These are phyloP conservation scores for Pyrenochaeta sp. DNA, from an alignment of 2,329 filamentous ascomycete genomes.

Conservation along the genomic window DNA sequence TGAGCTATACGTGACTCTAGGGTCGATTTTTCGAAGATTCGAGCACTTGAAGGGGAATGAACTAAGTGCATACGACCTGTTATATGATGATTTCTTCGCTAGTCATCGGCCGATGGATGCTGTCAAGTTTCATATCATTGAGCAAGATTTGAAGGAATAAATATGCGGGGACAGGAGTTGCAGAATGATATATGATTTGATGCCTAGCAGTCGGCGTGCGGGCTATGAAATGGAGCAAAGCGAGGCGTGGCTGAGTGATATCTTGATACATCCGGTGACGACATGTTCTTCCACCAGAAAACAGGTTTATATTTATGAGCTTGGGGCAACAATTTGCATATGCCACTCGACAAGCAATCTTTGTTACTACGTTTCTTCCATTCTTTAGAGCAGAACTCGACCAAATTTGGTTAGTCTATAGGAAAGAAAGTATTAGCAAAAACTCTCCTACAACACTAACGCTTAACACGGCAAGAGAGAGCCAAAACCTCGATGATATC, in stretches of 20 bases:
- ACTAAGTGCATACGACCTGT: constrained; percentile 3
- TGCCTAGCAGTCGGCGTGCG: neutral
- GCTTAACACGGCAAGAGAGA: too few relatives aligned
- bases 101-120: constrained; percentile 5
- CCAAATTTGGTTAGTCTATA: too few relatives aligned
- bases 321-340: too few relatives aligned
- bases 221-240: neutral
- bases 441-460: too few relatives aligned
- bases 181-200: constrained; percentile 1
- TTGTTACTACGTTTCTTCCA: too few relatives aligned
- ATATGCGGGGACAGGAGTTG: constrained; percentile 2
- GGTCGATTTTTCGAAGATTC: constrained; percentile 3
- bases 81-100: constrained; percentile 5
- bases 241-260: too few relatives aligned
- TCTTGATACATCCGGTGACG: neutral
- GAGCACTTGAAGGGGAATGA: constrained; percentile 6
- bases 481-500: too few relatives aligned
- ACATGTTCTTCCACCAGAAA: neutral
- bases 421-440: too few relatives aligned
- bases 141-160: constrained; percentile 2
- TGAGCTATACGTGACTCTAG: constrained; percentile 3
- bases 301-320: too few relatives aligned
- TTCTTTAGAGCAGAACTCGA: too few relatives aligned
- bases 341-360: too few relatives aligned
- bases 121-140: constrained; percentile 4